Base-by-base conservation (phyloP, 768 basidiomycete species). In the Leccinellum rugosiceps region DNA sequence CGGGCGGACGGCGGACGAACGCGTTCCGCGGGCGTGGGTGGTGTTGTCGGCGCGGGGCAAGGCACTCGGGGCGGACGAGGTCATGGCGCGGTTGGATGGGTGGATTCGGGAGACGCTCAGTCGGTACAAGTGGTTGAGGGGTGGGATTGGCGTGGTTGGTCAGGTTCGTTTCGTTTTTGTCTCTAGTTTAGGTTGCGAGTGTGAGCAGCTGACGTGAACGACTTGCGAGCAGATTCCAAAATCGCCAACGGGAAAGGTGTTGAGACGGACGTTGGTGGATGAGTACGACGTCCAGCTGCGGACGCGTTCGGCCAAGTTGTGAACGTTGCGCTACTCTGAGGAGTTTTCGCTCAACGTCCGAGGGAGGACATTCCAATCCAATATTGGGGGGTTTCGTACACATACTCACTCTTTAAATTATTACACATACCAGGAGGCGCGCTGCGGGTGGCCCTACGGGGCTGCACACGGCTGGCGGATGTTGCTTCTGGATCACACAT, bases 21-120 rank as follows among this genome's bases (percentile, higher is more conserved):
- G 83, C 61, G 77, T 87, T 1, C 90, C 90, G 0, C 81, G 85
- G 1, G 91, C 91, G 2, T 92, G 90, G 90, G 65, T 92, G 43
- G 87, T 91, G 1, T 72, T 92, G 7, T 87, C 83, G 53, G 59
- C 73, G 0, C 65, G 66, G 1, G 90, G 91, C 11, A 79, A 77
- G 63, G 74, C 72, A 44, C 64, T 76, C 7, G 86, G 87, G 8
- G 68, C 68, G 34, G 53, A 61, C 6, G 63, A 67, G 38, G 80
- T 78, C 7, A 65, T 79, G 2, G 69, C 74, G 50, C 77, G 74
- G 51, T 73, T 93, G 3, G 80, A 88, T 19, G 70, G 60, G 11
- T 92, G 88, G 89, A 75, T 81, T 35, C 75, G 79, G 57, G 75
- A 80, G 69, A 80, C 81, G 59, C 69, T 92, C 56, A 89, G 87